A percentile compares a stretch with the other conserved stretches of the same genome.
Evolutionary conservation across 306 rosid genomes (phyloP).

Genomic region (Potentilla sterilis): DNA sequence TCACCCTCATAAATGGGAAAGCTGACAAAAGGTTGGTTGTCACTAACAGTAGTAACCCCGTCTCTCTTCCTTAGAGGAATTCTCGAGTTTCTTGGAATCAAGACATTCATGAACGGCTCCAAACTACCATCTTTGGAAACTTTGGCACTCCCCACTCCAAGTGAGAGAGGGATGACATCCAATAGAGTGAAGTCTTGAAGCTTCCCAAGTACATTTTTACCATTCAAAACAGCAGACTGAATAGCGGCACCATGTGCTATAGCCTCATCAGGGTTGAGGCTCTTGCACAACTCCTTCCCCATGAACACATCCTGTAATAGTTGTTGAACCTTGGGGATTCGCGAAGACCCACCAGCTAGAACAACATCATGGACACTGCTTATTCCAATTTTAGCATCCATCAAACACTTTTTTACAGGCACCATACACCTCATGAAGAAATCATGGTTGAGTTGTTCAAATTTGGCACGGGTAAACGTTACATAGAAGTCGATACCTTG

Average conservation of each 20-base stretch:
- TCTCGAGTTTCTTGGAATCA: constrained; percentile 12
- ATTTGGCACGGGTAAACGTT: constrained; percentile 7
- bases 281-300: constrained; percentile 9
- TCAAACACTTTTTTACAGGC: constrained; percentile 4
- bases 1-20: constrained; percentile 11
- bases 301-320: not conserved
- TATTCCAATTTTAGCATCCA: constrained; percentile 8
- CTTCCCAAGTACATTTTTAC: not conserved
- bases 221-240: constrained; percentile 11
- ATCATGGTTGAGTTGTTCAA: constrained; percentile 4
- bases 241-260: not conserved
- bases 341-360: constrained; percentile 15
- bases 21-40: not conserved
- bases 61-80: not conserved
- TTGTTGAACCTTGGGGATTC: constrained; percentile 14
- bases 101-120: not conserved
- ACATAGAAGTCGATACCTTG: not conserved
- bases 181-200: constrained; percentile 5
- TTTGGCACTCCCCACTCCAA: not conserved
- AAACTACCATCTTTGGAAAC: not conserved
- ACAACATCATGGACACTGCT: constrained; percentile 6
- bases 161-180: constrained; percentile 9
- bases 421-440: constrained; percentile 6
- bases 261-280: constrained; percentile 12
- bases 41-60: not conserved